These are phyloP conservation scores for Candida endomychidarum DNA, from an alignment of 805 yeast genomes.

Conservation along the genomic window DNA sequence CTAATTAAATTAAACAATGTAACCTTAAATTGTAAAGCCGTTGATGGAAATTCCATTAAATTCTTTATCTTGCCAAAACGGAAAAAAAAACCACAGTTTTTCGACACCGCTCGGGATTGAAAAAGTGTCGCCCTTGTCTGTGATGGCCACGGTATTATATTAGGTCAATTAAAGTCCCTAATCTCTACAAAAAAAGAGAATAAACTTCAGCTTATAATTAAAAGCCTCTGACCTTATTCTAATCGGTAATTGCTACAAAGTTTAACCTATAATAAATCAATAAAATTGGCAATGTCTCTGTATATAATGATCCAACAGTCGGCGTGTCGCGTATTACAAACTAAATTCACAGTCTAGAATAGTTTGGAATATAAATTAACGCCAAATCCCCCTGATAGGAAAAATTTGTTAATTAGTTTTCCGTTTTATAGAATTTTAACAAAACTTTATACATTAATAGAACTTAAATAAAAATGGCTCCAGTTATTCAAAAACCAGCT, in stretches of 20 bases:
- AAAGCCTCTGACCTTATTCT: too few species aligned
- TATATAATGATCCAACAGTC: background rate
- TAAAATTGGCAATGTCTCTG: background rate
- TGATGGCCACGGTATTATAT: too few species aligned
- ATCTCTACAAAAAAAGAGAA: background rate
- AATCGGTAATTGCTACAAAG: background rate
- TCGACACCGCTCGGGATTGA: constrained; percentile 5
- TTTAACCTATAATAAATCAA: constrained; percentile 1
- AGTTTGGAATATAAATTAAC: constrained; percentile 8
- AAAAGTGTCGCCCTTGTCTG: too few species aligned
- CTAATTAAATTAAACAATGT: background rate
- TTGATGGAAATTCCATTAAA: background rate
- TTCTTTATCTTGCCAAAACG: constrained; percentile 2
- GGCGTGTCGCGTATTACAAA: constrained; percentile 10
- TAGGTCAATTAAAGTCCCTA: background rate
- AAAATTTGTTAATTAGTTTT: background rate
- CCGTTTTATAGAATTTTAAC: constrained; percentile 4
- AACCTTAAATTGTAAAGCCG: background rate
- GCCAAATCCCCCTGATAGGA: constrained; percentile 3
- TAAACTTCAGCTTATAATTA: too few species aligned
- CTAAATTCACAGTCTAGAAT: constrained; percentile 13
- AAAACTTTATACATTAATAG: constrained; percentile 2
- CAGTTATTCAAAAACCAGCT: constrained; percentile 92
- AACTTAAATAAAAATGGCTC: constrained; percentile 58
- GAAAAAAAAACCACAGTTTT: constrained; percentile 6